Base-by-base conservation (phyloP, 306 rosid genomes). In the Casuarina equisetifolia region DNA sequence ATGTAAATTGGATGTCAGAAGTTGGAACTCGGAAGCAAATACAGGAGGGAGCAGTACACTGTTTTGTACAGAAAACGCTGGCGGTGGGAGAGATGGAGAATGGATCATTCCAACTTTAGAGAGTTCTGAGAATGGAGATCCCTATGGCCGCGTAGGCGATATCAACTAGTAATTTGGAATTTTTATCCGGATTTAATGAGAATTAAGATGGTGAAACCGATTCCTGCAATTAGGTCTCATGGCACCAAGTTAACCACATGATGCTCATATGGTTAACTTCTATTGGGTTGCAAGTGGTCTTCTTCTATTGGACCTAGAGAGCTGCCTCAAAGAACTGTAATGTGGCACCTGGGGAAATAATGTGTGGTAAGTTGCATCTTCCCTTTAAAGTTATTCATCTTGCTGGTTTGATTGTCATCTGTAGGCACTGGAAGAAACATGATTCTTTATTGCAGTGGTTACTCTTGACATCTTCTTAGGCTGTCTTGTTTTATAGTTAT, bases 71-170 rank as follows among this genome's bases (percentile, higher is more conserved):
- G 74, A 38, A 35, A 76, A 75, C 45, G 82, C 32, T 80, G 84
- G 51, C 68, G 81, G 70, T 76, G 74, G 50, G 78, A 77, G 85
- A 63, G 85, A 85, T 70, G 91, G 90, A 66, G 87, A 86, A 80
- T 83, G 92, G 92, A 86, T 88, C 75, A 80, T 90, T 74, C 92
- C 87, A 11, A 84, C 86, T 69, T 76, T 89, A 77, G 92, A 92
- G 87, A 85, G 76, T 68, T 77, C 67, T 81, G 84, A 84, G 69
- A 76, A 70, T 73, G 77, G 50, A 62, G 83, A 70, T 78, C 80
- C 45, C 9, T n/a, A 11, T 70, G 66, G 73, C 42, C 4, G 55
- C 69, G 25, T 58, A 46, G 70, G 68, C 46, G 76, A 80, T 45
- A 36, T 36, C 50, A 64, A 63, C 13, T 66, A 62, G 11, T 19